Conservation (phyloP, 768 basidiomycete species). For the Naganishia vishniacii region DNA sequence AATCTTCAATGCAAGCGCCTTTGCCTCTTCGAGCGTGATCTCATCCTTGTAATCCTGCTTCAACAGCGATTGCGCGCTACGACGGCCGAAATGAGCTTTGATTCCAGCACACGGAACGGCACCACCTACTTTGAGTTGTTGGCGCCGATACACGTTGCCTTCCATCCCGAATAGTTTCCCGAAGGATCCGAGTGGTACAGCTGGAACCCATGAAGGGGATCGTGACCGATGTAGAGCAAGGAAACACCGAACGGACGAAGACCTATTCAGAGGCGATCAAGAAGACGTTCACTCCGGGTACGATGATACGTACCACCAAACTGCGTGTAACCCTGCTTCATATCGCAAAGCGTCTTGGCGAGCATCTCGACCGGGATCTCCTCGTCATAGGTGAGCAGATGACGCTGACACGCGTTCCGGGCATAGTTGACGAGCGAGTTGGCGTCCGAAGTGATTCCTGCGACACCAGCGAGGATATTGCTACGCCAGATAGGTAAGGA, state of each 20-base stretch:
- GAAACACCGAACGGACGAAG: constrained; percentile 97
- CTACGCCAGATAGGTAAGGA: constrained; percentile 52
- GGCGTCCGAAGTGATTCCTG: constrained; percentile 92
- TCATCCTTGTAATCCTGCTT: constrained; percentile 99
- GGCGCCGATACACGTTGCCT: constrained; percentile 96
- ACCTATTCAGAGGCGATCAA: constrained; percentile 54
- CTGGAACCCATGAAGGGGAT: constrained; percentile 92
- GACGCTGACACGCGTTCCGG: constrained; percentile 78
- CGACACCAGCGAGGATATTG: constrained; percentile 91
- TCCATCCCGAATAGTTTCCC: constrained; percentile 96
- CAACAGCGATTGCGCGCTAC: constrained; percentile 81
- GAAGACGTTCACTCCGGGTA: neutral
- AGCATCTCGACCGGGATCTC: constrained; percentile 97
- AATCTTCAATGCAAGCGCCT: constrained; percentile 81
- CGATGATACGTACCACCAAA: constrained; percentile 65
- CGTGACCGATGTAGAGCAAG: constrained; percentile 91
- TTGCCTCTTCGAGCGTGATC: constrained; percentile 80
- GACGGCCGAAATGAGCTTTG: neutral
- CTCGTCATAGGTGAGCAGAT: constrained; percentile 86
- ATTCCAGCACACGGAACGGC: neutral
- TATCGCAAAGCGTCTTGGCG: constrained; percentile 85
- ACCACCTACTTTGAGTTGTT: constrained; percentile 63
- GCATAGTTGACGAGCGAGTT: constrained; percentile 96
- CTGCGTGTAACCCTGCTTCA: constrained; percentile 98
- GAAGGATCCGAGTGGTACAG: constrained; percentile 97